phyloP scores from a whole-genome alignment of 768 basidiomycete genomes.

The Mycena floridula region DNA sequence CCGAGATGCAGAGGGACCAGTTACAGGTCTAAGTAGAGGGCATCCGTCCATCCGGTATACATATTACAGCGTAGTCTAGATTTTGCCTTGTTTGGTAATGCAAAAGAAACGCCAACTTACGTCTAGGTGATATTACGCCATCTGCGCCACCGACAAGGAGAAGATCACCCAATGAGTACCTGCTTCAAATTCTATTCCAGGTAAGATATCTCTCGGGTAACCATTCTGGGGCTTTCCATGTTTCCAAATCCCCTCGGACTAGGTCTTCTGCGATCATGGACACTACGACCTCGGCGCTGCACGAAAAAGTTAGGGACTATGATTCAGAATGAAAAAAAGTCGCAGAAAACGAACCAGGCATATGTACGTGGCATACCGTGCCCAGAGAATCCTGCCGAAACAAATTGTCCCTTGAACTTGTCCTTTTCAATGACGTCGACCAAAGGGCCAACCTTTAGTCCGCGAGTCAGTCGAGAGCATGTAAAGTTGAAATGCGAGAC shows the following conservation, averaged over 20 bases:
- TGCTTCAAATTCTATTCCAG: slow-evolving; percentile 7
- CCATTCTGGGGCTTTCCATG: slow-evolving; percentile 56
- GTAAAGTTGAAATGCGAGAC: slow-evolving; percentile 24
- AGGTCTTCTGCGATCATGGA: slow-evolving; percentile 50
- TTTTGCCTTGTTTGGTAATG: no score
- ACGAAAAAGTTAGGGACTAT: background rate
- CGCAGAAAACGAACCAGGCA: slow-evolving; percentile 62
- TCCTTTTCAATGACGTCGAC: slow-evolving; percentile 20
- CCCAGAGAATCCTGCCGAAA: slow-evolving; percentile 68
- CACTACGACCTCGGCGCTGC: slow-evolving; percentile 60
- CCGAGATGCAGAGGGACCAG: no score
- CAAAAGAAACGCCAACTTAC: no score
- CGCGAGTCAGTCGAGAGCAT: background rate
- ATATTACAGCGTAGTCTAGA: no score
- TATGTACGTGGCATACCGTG: slow-evolving; percentile 80
- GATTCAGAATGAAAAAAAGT: background rate
- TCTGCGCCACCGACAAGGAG: no score
- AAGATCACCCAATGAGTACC: no score
- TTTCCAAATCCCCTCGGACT: no score
- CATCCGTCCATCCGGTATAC: no score
- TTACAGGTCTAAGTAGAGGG: no score
- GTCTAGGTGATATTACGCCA: no score
- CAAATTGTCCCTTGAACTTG: slow-evolving; percentile 53
- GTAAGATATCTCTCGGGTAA: slow-evolving; percentile 52
- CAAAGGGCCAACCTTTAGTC: slow-evolving; percentile 58